Base-by-base conservation (phyloP, 306 rosid species). In the Mimosa pudica region DNA sequence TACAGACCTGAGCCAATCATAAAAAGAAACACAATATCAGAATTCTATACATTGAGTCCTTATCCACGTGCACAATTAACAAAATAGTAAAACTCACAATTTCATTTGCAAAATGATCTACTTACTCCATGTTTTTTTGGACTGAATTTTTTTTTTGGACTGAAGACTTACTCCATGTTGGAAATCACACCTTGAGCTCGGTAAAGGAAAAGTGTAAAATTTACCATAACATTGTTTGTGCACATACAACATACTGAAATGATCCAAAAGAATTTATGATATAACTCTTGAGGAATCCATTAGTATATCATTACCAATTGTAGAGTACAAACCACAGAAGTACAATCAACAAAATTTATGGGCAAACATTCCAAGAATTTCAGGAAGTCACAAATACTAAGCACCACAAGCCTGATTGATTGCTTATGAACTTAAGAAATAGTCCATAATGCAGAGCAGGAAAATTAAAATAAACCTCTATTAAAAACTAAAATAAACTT, bases 171-270 rank as follows among this genome's bases (percentile, higher is more conserved):
- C n/a, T n/a, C n/a, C 98, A 95, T 95, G 87, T 95, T 95, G 66
- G 98, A 91, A 83, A 95, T 91, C 79, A 92, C 92, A 77, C 97
- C 97, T 84, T 91, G 90, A 84, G 98, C 98, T 82, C 98, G 89
- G 88, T 92, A 24, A 24, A 1, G 30, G 1, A 24, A 24, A 24
- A 24, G 30, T 24, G 30, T 24, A 24, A 24, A 24, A 24, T 24
- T 24, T 24, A 24, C 30, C 30, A 24, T 24, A 24, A 24, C 35
- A 46, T 24, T 38, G 46, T 62, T 10, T 47, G 45, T 62, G 24
- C 69, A 73, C 16, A 73, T 7, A 75, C 77, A 17, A n/a, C 63
- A 17, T 70, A 30, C 16, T 36, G 32, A 82, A 51, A 54, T 52
- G 9, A 82, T 45, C 54, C 47, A 55, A 70, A 70, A 82, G 20